Evolutionary conservation across 2,329 filamentous ascomycete genomes (phyloP), one percentile per base, ranked within the genome.

Genomic region (Huntiella omanensis): DNA sequence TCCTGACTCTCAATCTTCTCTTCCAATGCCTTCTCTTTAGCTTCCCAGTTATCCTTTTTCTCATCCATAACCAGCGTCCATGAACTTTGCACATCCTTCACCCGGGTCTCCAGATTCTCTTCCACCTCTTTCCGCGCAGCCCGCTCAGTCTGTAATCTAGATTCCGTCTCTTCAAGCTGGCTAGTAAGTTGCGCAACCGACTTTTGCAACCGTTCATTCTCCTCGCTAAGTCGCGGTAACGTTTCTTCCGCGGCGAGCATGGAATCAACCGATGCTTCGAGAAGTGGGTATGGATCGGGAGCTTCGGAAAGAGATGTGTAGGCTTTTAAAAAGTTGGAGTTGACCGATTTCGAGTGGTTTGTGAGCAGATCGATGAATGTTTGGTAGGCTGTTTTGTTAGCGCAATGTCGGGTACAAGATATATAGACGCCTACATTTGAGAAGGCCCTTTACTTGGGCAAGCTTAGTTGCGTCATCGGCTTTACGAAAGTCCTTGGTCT

Each of bases 401-500:
- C 5, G 8, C 22, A 46, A 16, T 16, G 7, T 36, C 33, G 16
- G 37, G 38, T 15, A 37, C 6, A n/a, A 11, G 13, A 11, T 28
- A 6, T 11, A 32, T 28, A 28, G 7, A 28, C 13, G 33, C 7
- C 7, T 28, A 86, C 84, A 79, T 69, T 94, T 95, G 49, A 98
- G 64, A 43, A 98, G 65, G 35, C 76, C 76, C 64, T 96, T 98
- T 65, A 93, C 77, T 61, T 98, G 91, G 4, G 70, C 69, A 46
- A 98, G 65, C 62, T 96, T 98, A 48, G 74, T 75, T 8, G 80
- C 67, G 67, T 98, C 86, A 55, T 96, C 88, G 8, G 93, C 71
- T 61, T 95, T 96, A 51, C 87, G 73, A 55, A 96, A 98, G 56
- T 96, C 88, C 58, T 98, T 98, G 1, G 91, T 98, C 69, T 95